Percentiles rank a stretch among this genome's conserved stretches.
These are phyloP conservation scores for Penicillium longicatenatum DNA, from an alignment of 495 filamentous ascomycete genomes.

Conservation along the genomic window DNA sequence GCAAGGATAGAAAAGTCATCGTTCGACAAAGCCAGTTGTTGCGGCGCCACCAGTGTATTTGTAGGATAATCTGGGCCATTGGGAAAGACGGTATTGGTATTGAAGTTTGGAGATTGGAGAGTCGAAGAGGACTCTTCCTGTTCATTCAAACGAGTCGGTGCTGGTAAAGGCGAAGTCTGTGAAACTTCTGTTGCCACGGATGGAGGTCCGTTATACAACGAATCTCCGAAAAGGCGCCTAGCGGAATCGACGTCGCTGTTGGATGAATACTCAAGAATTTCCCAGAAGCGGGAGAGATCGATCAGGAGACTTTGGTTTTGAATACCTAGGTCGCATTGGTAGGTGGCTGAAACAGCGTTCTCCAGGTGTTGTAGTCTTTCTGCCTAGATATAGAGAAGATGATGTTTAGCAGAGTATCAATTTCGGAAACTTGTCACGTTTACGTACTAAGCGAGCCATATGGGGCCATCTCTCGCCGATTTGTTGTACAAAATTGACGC, in stretches of 20 bases:
- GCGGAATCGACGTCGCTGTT: slow-evolving; percentile 44
- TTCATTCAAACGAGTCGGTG: slow-evolving; percentile 38
- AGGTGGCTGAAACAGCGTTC: slow-evolving; percentile 48
- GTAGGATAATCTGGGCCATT: slow-evolving; percentile 25
- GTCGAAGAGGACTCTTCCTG: slow-evolving; percentile 24
- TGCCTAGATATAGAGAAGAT: slow-evolving; percentile 27
- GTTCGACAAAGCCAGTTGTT: slow-evolving; percentile 37
- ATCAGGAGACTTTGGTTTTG: slow-evolving; percentile 50
- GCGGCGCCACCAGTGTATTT: slow-evolving; percentile 25
- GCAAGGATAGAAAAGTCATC: slow-evolving; percentile 53
- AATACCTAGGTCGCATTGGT: slow-evolving; percentile 39
- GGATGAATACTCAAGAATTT: slow-evolving; percentile 52
- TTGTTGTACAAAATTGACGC: slow-evolving; percentile 46
- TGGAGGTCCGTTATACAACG: slow-evolving; percentile 32
- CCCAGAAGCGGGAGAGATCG: slow-evolving; percentile 52
- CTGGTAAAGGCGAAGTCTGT: slow-evolving; percentile 48
- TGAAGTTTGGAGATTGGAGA: slow-evolving; percentile 16
- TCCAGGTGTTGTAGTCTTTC: slow-evolving; percentile 44
- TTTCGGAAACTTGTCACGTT: not conserved
- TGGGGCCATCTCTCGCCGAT: slow-evolving; percentile 49
- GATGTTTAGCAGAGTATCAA: not conserved
- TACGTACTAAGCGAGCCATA: slow-evolving; percentile 46
- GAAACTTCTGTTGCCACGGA: slow-evolving; percentile 40
- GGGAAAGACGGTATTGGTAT: slow-evolving; percentile 16
- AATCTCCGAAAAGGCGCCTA: slow-evolving; percentile 44